Evolutionary conservation across 345 rosid species (phyloP).

Genomic region (Citrus medica): DNA sequence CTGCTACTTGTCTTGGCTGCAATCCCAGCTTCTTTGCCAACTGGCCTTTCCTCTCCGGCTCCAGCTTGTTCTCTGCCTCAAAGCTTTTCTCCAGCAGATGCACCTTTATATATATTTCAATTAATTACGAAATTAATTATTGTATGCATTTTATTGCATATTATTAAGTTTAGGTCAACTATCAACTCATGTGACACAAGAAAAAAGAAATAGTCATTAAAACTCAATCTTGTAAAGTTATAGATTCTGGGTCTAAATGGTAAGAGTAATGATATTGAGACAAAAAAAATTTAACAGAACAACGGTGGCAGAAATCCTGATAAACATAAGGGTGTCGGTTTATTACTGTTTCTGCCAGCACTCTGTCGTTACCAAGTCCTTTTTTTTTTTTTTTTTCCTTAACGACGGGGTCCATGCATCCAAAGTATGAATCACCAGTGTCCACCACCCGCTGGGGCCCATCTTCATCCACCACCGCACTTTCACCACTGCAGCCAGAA

Average conservation of each 20-base stretch:
- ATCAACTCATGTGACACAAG: no score
- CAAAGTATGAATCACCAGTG: slow-evolving; percentile 63
- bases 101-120: slow-evolving; percentile 33
- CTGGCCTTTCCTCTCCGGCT: slow-evolving; percentile 83
- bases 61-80: slow-evolving; percentile 93
- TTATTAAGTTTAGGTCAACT: neutral
- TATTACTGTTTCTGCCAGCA: no score
- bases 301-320: no score
- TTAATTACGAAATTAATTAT: neutral
- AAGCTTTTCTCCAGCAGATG: slow-evolving; percentile 87
- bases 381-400: no score
- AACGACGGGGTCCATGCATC: slow-evolving; percentile 34
- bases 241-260: no score
- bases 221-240: no score
- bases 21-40: slow-evolving; percentile 85
- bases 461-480: slow-evolving; percentile 79
- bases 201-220: no score
- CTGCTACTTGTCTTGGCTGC: slow-evolving; percentile 93
- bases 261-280: no score
- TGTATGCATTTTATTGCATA: no score
- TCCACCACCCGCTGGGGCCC: slow-evolving; percentile 65
- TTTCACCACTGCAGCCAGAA: slow-evolving; percentile 61
- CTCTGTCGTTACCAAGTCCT: no score
- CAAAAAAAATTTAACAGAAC: no score
- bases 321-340: no score